A percentile compares a stretch with the other conserved stretches of the same genome.
Conservation (phyloP, 192 early-diverging fungal genomes). For the Entomortierella parvispora region DNA sequence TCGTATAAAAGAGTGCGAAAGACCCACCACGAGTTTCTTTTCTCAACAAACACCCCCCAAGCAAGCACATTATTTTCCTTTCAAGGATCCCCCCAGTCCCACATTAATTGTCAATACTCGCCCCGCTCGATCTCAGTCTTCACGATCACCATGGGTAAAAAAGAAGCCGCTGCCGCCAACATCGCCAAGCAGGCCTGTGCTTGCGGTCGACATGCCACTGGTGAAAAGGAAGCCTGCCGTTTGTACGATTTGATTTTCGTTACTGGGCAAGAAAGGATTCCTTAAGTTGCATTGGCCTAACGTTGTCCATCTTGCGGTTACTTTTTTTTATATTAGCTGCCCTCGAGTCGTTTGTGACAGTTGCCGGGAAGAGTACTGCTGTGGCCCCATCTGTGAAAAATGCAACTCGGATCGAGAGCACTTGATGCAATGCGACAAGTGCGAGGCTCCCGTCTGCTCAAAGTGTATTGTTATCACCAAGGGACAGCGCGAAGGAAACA, state of each 20-base stretch:
- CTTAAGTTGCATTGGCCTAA: neutral
- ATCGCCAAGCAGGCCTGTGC: conserved; percentile 42
- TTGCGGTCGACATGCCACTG: conserved; percentile 49
- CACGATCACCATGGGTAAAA: conserved; percentile 40
- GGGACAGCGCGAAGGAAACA: conserved; percentile 43
- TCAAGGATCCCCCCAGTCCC: too few species aligned
- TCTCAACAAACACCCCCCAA: neutral
- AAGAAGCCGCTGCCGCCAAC: conserved; percentile 33
- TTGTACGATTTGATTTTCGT: conserved; percentile 36
- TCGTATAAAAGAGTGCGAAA: too few species aligned
- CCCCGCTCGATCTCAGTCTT: too few species aligned
- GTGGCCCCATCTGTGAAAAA: conserved; percentile 48
- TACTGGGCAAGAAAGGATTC: too few species aligned
- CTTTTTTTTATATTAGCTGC: conserved; percentile 22
- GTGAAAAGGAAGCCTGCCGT: conserved; percentile 52
- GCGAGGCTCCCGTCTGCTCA: conserved; percentile 42
- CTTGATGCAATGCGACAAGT: conserved; percentile 44
- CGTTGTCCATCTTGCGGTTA: neutral
- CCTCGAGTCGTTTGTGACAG: conserved; percentile 50
- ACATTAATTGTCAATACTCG: too few species aligned
- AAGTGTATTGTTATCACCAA: conserved; percentile 52
- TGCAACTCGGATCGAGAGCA: conserved; percentile 36
- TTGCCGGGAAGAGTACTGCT: conserved; percentile 51
- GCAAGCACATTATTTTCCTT: neutral
- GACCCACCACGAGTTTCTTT: neutral